Base-by-base conservation (phyloP, 2,329 filamentous ascomycete genomes). In the Paraconiothyrium brasiliense region DNA sequence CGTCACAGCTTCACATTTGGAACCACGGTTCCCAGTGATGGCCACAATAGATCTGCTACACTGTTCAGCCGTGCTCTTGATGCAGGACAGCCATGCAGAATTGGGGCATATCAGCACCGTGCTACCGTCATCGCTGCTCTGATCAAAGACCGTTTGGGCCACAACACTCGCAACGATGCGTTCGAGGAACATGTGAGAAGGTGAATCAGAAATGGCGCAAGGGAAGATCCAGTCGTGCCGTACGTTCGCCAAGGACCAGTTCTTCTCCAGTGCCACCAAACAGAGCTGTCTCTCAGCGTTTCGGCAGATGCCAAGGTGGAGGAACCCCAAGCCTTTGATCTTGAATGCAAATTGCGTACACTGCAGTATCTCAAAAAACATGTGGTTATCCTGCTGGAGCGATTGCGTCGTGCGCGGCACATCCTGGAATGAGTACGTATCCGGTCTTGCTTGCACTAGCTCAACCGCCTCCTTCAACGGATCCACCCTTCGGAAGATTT, bases 331-430 rank as follows among this genome's bases (percentile, higher is more conserved):
- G n/a, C 35, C 44, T 20, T 41, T 57, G 34, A 57, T 43, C 13
- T 57, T 48, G 35, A 57, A 39, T 11, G 54, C 54, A 30, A 49
- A 50, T 20, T 22, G 46, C 14, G 54, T 57, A 10, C 41, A 57
- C 22, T 49, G 20, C 6, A 41, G 41, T 1, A 57, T 32, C 22
- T n/a, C 22, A 13, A 57, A 13, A 49, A 46, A 41, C 24, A 30
- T 47, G 7, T 7, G 4, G 11, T 6, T 83, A 83, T 2, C 78
- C 80, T 0, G 82, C 80, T 60, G 57, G 10, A 66, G 2, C 3
- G 14, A 37, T 11, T 24, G 9, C 35, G 30, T 7, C 24, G 30
- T 9, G 27, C 9, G n/a, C 30, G 52, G 46, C 49, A 61, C 14
- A 24, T 34, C 64, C 59, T 61, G 10, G 32, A 47, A 32, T 48